phyloP scores from a whole-genome alignment of 768 basidiomycete species.

The Boletus coccyginus region DNA sequence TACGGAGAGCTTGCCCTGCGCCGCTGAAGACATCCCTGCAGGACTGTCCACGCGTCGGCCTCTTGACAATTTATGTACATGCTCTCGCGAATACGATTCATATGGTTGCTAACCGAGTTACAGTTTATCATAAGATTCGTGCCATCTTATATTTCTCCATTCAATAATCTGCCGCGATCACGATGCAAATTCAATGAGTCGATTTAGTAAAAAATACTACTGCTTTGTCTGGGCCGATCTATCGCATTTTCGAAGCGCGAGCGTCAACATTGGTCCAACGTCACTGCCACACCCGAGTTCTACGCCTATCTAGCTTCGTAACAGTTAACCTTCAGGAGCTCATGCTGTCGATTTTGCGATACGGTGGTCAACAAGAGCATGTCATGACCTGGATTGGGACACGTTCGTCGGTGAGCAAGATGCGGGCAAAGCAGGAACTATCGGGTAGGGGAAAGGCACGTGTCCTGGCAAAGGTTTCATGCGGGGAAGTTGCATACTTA shows the following conservation, averaged over 20 bases:
- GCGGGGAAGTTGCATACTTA: neutral
- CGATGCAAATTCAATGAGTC: neutral
- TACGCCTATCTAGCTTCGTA: neutral
- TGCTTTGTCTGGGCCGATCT: neutral
- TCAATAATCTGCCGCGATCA: neutral
- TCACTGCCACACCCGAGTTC: neutral
- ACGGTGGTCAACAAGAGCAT: neutral
- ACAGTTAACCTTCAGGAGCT: neutral
- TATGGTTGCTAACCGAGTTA: neutral
- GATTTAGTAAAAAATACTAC: neutral
- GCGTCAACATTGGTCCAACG: neutral
- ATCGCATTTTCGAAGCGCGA: neutral
- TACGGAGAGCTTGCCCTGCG: neutral
- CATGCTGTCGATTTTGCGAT: neutral
- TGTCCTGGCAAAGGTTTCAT: neutral
- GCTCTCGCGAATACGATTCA: neutral
- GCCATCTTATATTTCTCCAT: too few relatives aligned
- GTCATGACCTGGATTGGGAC: neutral
- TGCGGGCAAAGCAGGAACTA: neutral
- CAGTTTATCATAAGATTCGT: neutral
- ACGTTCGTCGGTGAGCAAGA: neutral
- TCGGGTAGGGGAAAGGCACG: neutral
- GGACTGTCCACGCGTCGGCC: neutral
- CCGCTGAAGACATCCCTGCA: neutral
- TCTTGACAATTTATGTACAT: conserved; percentile 13